Evolutionary conservation across 78 protist genomes (phyloP).

Genomic region (Bigelowiella natans): DNA sequence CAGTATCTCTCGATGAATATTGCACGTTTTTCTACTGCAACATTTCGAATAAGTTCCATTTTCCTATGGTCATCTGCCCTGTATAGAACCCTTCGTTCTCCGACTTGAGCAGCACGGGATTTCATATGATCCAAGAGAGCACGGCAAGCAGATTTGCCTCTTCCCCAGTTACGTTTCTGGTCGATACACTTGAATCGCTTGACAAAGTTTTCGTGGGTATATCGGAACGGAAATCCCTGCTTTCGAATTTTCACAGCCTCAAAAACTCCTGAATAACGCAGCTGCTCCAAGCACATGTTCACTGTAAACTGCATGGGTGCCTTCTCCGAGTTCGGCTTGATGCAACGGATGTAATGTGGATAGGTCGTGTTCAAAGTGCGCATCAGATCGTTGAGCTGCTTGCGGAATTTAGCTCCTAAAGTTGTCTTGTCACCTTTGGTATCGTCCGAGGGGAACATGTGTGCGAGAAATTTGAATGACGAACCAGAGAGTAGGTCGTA

Average conservation of each 20-base stretch:
- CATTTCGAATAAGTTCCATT: slow-evolving; percentile 10
- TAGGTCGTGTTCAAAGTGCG: neutral
- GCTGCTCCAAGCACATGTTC: slow-evolving; percentile 10
- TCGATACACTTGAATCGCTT: neutral
- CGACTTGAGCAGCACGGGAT: neutral
- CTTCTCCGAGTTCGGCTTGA: slow-evolving; percentile 20
- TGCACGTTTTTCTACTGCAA: neutral
- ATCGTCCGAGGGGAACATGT: neutral
- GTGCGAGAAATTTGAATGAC: neutral
- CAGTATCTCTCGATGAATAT: neutral
- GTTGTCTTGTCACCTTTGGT: neutral
- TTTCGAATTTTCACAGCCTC: slow-evolving; percentile 73
- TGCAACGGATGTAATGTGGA: slow-evolving; percentile 31
- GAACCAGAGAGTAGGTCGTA: neutral
- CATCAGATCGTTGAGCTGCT: slow-evolving; percentile 6
- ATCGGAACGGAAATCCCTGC: slow-evolving; percentile 71
- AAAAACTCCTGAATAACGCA: slow-evolving; percentile 84
- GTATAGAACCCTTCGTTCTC: neutral
- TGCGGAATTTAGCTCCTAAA: neutral
- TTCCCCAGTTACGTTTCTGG: neutral
- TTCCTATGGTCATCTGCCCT: neutral
- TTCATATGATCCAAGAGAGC: neutral
- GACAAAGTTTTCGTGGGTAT: slow-evolving; percentile 43
- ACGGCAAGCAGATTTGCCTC: neutral
- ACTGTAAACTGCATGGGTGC: neutral